Conservation (phyloP, 2,329 filamentous ascomycete genomes). For the Furcasterigmium furcatum region DNA sequence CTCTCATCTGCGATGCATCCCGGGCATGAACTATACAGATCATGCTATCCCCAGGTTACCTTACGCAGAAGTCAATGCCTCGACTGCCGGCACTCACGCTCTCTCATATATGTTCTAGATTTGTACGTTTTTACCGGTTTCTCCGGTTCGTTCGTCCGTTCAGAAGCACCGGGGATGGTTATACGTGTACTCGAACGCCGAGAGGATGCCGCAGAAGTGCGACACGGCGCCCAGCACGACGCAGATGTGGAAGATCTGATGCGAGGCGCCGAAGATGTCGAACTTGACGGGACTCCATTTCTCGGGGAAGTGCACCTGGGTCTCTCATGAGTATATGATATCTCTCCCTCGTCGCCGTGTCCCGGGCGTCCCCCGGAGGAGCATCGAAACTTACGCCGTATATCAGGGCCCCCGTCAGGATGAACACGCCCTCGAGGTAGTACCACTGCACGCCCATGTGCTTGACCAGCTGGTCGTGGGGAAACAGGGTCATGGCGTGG, state of each 20-base stretch:
- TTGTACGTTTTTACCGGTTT: no score
- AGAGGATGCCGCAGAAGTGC: slow-evolving; percentile 31
- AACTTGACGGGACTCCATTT: slow-evolving; percentile 34
- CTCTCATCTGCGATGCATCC: no score
- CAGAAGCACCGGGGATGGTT: slow-evolving; percentile 3
- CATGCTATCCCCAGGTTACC: no score
- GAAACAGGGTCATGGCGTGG: slow-evolving; percentile 32
- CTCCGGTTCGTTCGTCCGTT: no score
- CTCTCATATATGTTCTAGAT: no score
- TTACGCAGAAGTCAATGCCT: no score
- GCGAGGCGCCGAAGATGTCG: slow-evolving; percentile 40
- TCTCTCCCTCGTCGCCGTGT: no score
- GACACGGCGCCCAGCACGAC: slow-evolving; percentile 36
- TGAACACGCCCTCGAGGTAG: slow-evolving; percentile 31
- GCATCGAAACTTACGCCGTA: slow-evolving; percentile 35
- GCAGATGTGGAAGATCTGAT: slow-evolving; percentile 43
- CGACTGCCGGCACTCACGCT: no score
- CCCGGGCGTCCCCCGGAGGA: no score
- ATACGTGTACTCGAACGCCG: slow-evolving; percentile 18
- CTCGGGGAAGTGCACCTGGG: slow-evolving; percentile 40
- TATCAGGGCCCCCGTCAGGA: slow-evolving; percentile 30
- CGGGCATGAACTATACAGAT: no score
- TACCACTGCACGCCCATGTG: slow-evolving; percentile 37
- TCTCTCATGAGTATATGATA: not conserved
- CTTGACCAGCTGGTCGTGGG: slow-evolving; percentile 30